A percentile compares a stretch with the other conserved stretches of the same genome.
These are phyloP conservation scores for Ehretia macrophylla DNA, from an alignment of 257 asterid species.

Conservation along the genomic window DNA sequence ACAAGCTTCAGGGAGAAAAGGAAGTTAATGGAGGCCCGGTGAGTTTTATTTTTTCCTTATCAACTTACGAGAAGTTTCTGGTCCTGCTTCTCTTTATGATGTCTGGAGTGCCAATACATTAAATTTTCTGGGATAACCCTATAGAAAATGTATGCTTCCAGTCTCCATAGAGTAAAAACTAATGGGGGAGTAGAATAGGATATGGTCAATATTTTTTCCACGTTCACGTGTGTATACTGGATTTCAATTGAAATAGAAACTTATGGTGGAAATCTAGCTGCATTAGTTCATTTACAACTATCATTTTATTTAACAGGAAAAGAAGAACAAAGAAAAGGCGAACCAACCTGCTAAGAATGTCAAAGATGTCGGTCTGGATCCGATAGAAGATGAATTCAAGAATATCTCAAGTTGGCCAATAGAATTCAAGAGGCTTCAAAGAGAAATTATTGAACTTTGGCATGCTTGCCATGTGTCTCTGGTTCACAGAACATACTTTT, in stretches of 20 bases:
- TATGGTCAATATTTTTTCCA: background rate
- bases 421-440: constrained; percentile 76
- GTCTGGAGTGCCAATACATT: background rate
- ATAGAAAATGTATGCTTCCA: background rate
- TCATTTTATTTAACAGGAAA: constrained; percentile 27
- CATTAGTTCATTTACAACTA: background rate
- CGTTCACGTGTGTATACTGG: background rate
- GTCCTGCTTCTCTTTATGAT: background rate
- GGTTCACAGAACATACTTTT: constrained; percentile 83
- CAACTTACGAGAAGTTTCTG: background rate
- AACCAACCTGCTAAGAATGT: constrained; percentile 35
- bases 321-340: constrained; percentile 31
- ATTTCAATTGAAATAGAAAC: background rate
- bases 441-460: constrained; percentile 82
- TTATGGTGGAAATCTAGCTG: background rate
- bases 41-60: constrained; percentile 12
- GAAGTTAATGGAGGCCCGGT: constrained; percentile 26
- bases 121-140: background rate
- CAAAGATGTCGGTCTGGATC: constrained; percentile 75
- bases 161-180: too few species aligned
- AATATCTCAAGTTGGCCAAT: constrained; percentile 54
- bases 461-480: constrained; percentile 70
- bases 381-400: constrained; percentile 60
- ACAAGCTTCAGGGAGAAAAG: constrained; percentile 24
- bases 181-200: background rate